These are phyloP conservation scores for Elsinoe ampelina DNA, from an alignment of 2,329 filamentous ascomycete genomes.

Conservation along the genomic window DNA sequence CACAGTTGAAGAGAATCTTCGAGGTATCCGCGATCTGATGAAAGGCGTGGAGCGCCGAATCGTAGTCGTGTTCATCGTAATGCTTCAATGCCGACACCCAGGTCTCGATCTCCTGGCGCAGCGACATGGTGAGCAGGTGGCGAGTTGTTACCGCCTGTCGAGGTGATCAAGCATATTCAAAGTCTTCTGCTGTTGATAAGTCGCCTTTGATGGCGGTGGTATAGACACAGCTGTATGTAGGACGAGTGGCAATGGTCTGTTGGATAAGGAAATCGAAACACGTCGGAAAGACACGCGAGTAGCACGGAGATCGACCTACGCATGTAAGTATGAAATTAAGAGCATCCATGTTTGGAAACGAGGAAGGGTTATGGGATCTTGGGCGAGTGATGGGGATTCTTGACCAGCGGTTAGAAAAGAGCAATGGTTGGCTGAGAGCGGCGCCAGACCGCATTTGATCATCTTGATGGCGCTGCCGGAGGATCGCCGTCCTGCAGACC, in stretches of 20 bases:
- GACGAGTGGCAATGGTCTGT: background rate
- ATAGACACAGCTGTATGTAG: background rate
- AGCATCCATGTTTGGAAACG: background rate
- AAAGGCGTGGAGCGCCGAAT: constrained; percentile 75
- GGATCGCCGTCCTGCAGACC: background rate
- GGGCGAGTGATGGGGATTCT: constrained; percentile 2
- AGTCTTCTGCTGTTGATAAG: background rate
- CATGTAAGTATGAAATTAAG: constrained; percentile 10
- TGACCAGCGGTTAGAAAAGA: constrained; percentile 5
- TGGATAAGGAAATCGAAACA: constrained; percentile 8
- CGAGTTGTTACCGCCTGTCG: background rate
- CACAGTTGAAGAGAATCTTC: constrained; percentile 97
- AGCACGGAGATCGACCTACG: constrained; percentile 8
- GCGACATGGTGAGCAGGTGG: constrained; percentile 33
- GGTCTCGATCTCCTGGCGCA: constrained; percentile 84
- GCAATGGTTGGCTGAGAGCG: constrained; percentile 4
- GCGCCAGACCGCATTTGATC: background rate
- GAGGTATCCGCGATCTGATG: constrained; percentile 86
- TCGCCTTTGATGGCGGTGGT: background rate
- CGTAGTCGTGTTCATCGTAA: constrained; percentile 97
- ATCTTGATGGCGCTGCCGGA: background rate
- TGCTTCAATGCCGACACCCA: constrained; percentile 86
- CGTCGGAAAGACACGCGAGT: background rate
- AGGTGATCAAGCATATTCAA: background rate
- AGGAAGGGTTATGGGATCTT: constrained; percentile 6